Evolutionary conservation across 495 filamentous ascomycete species (phyloP), one percentile per base, ranked within the genome.

Genomic region (Annulohypoxylon maeteangense): DNA sequence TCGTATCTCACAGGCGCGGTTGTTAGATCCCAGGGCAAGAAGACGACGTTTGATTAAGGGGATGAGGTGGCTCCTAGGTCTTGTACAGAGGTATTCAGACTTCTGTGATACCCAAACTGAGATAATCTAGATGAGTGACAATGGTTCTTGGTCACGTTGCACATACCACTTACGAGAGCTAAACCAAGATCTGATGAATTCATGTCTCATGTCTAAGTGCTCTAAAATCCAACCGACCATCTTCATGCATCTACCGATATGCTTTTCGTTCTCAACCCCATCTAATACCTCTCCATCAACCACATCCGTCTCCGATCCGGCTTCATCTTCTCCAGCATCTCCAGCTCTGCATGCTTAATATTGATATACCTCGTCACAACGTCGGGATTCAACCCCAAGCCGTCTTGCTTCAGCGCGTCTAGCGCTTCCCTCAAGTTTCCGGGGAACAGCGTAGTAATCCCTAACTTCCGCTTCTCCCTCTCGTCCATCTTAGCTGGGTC

Each of bases 21-120:
- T 78, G 90, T 94, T 12, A 89, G 91, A 76, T 81, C 84, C n/a
- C 83, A 90, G 67, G 95, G 95, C 47, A 93, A 89, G 83, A 98
- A 95, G 82, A 88, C 85, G 51, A 92, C 87, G 0, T 97, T 98
- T 80, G 92, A 92, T 70, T 93, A 78, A 56, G 36, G 32, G 11
- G 22, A 32, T 27, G 27, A 1, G 54, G 22, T n/a, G 18, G 16
- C 10, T 22, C 45, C 1, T 53, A 42, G 22, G 58, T 50, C 29
- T 48, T 34, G 60, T 42, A 53, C 25, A 54, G 2, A 7, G 14
- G 32, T 40, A n/a, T 6, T 57, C 16, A 22, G 50, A 12, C n/a
- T 29, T 34, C 10, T 20, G 16, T 32, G 29, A 34, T 34, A 34
- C 29, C 29, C 27, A n/a, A 54, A 3, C n/a, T 20, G 27, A 34